Evolutionary conservation across 2,329 filamentous ascomycete genomes (phyloP), one percentile per base, ranked within the genome.

Genomic region (Trichoderma sp.): DNA sequence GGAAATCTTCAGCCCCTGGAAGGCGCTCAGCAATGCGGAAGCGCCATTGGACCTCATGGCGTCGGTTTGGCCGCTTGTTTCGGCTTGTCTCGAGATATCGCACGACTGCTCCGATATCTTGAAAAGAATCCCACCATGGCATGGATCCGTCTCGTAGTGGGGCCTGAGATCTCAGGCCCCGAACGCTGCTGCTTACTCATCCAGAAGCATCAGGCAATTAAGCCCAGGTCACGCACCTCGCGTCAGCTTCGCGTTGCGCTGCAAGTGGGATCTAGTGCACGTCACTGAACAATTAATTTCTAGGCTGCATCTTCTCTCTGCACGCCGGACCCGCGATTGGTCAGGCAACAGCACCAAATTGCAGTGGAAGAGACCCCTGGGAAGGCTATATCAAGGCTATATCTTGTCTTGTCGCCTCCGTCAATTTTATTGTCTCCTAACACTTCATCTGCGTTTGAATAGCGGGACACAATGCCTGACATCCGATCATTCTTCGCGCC

Each of bases 401-500:
- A 51, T 64, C 56, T 57, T 24, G 70, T 53, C 15, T 18, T 74
- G 21, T 15, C 21, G 66, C 62, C 58, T 32, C 26, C 24, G 43
- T 32, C 8, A 34, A 68, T 65, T 71, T 67, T 39, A 12, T 26
- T 58, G 47, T 65, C 63, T 70, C 36, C 39, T 3, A 34, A 67
- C 36, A 18, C 14, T 32, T 43, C 28, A 70, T n/a, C 21, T 26
- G 9, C n/a, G 21, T 5, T 12, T 21, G 18, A 62, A 1, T 1
- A 30, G 18, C 18, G 15, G 30, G 39, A 53, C 6, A 74, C 73
- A 74, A 97, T 97, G 94, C 90, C 94, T 74, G 95, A 98, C 82
- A 98, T 98, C 78, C 89, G 95, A 79, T 94, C 87, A 77, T 98
- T 98, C 83, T 98, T 98, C 84, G 90, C 92, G 70, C 90, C 92